phyloP scores from a whole-genome alignment of 2,329 filamentous ascomycete genomes.

The Venturia oleaginea region DNA sequence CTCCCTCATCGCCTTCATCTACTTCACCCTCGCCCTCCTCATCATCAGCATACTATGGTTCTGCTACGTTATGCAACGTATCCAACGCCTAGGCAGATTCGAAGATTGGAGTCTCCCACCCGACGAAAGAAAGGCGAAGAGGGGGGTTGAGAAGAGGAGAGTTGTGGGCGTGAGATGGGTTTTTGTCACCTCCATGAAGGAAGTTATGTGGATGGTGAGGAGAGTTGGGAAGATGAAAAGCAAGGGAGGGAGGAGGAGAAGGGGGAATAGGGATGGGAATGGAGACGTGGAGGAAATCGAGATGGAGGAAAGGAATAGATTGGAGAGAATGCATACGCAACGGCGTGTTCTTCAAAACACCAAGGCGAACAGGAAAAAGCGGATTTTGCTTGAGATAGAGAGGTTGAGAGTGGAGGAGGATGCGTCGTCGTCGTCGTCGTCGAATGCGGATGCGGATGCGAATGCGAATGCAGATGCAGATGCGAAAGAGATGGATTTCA shows the following conservation, averaged over 20 bases:
- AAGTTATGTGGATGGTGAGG: neutral
- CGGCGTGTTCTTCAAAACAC: neutral
- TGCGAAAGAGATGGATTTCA: neutral
- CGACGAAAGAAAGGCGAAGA: neutral
- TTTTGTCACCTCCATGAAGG: neutral
- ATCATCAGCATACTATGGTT: neutral
- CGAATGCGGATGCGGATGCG: neutral
- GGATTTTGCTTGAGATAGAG: neutral
- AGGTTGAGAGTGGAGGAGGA: neutral
- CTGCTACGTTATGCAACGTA: neutral
- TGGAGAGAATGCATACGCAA: conserved; percentile 3
- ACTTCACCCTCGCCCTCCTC: neutral
- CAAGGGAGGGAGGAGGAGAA: neutral
- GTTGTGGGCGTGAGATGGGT: neutral
- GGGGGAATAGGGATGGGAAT: neutral
- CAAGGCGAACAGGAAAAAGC: neutral
- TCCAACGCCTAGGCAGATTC: neutral
- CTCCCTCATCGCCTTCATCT: neutral
- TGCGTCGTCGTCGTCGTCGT: neutral
- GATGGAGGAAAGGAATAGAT: neutral
- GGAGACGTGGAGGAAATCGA: neutral
- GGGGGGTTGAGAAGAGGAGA: neutral
- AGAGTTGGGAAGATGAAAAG: neutral
- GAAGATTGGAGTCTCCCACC: neutral
- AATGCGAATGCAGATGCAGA: neutral